Percentiles rank a stretch among this genome's conserved stretches.
phyloP scores from a whole-genome alignment of 352 stramenopile species.

The Pythium brassicae region DNA sequence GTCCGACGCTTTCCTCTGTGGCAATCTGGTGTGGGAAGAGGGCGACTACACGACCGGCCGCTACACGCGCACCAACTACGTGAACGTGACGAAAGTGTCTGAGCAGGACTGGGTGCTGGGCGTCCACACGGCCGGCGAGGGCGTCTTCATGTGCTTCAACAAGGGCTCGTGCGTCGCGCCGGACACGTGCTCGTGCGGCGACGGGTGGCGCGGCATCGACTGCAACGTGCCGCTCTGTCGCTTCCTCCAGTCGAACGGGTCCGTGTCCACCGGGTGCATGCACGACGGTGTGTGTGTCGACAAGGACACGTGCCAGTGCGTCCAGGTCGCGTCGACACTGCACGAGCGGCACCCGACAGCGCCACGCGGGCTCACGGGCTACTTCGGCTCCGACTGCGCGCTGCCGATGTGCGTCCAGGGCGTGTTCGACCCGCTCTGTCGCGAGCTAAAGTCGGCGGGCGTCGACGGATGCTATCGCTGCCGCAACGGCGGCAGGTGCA shows the following conservation, averaged over 20 bases:
- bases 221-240: conserved; percentile 93
- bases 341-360: conserved; percentile 66
- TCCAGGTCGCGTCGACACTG: conserved; percentile 85
- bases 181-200: conserved; percentile 89
- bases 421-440: conserved; percentile 92
- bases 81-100: conserved; percentile 87
- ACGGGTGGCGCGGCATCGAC: conserved; percentile 92
- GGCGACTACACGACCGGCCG: conserved; percentile 88
- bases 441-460: conserved; percentile 21
- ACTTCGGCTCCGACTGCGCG: conserved; percentile 90
- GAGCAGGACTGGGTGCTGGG: conserved; percentile 71
- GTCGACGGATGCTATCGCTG: conserved; percentile 93
- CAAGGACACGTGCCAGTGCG: conserved; percentile 93
- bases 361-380: conserved; percentile 88
- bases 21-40: conserved; percentile 88
- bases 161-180: conserved; percentile 89
- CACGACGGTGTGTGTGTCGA: conserved; percentile 91
- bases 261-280: conserved; percentile 77
- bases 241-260: conserved; percentile 56
- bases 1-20: conserved; percentile 78
- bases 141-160: conserved; percentile 95
- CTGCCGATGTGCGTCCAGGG: conserved; percentile 95
- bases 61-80: conserved; percentile 87
- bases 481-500: conserved; percentile 91
- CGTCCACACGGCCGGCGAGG: conserved; percentile 68